phyloP scores from a whole-genome alignment of 116 monocot species.

The Papilionanthe hybrid region DNA sequence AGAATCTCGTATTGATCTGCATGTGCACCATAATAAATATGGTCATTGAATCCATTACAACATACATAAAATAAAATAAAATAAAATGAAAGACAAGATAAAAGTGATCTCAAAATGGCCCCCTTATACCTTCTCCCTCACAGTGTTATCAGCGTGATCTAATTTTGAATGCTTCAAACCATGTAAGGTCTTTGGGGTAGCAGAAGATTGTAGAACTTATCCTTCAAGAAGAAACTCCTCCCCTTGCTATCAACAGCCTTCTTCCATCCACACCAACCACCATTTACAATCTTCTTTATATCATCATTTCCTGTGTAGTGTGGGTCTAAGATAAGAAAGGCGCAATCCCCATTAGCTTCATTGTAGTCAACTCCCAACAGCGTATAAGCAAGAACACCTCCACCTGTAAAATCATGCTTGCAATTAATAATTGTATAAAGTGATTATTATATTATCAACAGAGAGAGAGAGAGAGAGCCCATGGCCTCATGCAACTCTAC shows the following conservation, averaged over 20 bases:
- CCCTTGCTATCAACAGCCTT: slow-evolving; percentile 85
- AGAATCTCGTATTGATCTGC: no score
- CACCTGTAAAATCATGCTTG: slow-evolving; percentile 43
- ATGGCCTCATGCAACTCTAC: no score
- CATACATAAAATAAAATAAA: no score
- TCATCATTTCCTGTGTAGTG: slow-evolving; percentile 90
- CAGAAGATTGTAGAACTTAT: slow-evolving; percentile 94
- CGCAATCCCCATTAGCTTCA: slow-evolving; percentile 72
- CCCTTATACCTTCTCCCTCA: no score
- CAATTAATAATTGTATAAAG: not conserved
- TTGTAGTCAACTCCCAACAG: slow-evolving; percentile 92
- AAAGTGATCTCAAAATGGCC: no score
- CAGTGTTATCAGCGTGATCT: no score
- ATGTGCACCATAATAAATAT: no score
- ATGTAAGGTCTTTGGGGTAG: slow-evolving; percentile 94
- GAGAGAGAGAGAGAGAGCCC: no score
- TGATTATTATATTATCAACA: no score
- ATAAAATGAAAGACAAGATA: no score
- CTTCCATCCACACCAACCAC: slow-evolving; percentile 98
- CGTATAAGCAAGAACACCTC: slow-evolving; percentile 94
- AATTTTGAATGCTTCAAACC: slow-evolving; percentile 37
- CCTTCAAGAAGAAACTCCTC: slow-evolving; percentile 78
- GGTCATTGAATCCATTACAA: no score
- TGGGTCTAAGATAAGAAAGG: slow-evolving; percentile 96
- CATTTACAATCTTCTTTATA: slow-evolving; percentile 70